Evolutionary conservation across 176 grass and related monocot species (phyloP).

Genomic region (Puya raimondii): DNA sequence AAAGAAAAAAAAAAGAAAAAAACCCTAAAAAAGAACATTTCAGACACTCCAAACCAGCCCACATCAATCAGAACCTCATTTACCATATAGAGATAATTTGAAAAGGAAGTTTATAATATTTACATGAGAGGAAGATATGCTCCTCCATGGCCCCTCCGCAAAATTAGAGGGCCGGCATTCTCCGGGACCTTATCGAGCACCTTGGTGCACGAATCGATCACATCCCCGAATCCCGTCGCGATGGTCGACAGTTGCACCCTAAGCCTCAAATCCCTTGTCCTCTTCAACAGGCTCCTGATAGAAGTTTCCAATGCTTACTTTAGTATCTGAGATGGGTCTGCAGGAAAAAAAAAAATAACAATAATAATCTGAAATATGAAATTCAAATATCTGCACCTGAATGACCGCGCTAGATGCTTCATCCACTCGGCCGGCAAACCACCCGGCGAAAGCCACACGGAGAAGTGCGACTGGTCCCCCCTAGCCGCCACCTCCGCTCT

Average conservation of each 20-base stretch:
- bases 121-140: constrained; percentile 92
- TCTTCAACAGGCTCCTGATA: constrained; percentile 44
- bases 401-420: constrained; percentile 79
- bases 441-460: constrained; percentile 80
- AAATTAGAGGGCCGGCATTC: constrained; percentile 68
- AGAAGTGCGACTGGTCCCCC: constrained; percentile 87
- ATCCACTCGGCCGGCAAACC: constrained; percentile 93
- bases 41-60: too few relatives aligned
- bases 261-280: constrained; percentile 74
- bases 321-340: too few relatives aligned
- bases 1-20: too few relatives aligned
- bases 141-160: constrained; percentile 85
- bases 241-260: constrained; percentile 67
- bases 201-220: constrained; percentile 52
- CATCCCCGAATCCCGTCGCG: constrained; percentile 64
- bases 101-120: background rate
- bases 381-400: constrained; percentile 18
- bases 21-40: too few relatives aligned
- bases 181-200: constrained; percentile 88
- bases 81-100: too few relatives aligned
- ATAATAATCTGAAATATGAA: too few relatives aligned
- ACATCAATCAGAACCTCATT: too few relatives aligned
- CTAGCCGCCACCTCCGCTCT: constrained; percentile 78
- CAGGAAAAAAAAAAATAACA: too few relatives aligned
- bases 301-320: too few relatives aligned